phyloP scores from a whole-genome alignment of 176 grass and related monocot genomes.

The Carex myosuroides region DNA sequence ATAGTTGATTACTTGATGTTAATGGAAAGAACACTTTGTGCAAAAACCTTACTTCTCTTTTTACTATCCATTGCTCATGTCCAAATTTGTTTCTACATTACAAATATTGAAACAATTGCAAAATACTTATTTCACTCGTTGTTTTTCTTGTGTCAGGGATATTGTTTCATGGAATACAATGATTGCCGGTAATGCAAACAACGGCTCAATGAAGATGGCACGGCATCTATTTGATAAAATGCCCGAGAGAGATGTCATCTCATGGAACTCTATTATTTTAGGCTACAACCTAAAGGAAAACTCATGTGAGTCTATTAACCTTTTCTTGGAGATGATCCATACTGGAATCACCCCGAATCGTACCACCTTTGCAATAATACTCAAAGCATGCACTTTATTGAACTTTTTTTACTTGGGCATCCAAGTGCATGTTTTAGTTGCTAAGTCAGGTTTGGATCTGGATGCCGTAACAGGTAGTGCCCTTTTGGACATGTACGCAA shows the following conservation, averaged over 20 bases:
- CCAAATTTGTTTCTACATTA: neutral
- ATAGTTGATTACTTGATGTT: neutral
- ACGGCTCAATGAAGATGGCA: conserved; percentile 16
- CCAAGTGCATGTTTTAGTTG: conserved; percentile 42
- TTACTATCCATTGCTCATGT: neutral
- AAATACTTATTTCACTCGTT: neutral
- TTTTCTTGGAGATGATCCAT: conserved; percentile 50
- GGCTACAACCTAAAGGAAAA: conserved; percentile 35
- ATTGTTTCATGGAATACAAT: conserved; percentile 72
- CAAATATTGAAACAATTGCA: neutral
- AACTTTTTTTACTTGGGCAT: conserved; percentile 38
- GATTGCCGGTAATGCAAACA: conserved; percentile 35
- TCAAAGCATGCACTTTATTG: conserved; percentile 52
- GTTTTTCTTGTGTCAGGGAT: conserved; percentile 20
- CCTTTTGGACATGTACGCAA: conserved; percentile 78
- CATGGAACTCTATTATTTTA: conserved; percentile 57
- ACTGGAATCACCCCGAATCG: conserved; percentile 26
- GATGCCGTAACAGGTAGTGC: conserved; percentile 49
- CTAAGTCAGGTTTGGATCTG: conserved; percentile 46
- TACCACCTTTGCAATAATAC: conserved; percentile 45
- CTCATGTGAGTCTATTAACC: conserved; percentile 23
- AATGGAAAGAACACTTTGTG: neutral
- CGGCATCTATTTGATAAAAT: conserved; percentile 39
- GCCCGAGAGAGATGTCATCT: conserved; percentile 52
- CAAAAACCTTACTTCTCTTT: neutral